phyloP scores from a whole-genome alignment of 257 asterid species.

The Datura wrightii region DNA sequence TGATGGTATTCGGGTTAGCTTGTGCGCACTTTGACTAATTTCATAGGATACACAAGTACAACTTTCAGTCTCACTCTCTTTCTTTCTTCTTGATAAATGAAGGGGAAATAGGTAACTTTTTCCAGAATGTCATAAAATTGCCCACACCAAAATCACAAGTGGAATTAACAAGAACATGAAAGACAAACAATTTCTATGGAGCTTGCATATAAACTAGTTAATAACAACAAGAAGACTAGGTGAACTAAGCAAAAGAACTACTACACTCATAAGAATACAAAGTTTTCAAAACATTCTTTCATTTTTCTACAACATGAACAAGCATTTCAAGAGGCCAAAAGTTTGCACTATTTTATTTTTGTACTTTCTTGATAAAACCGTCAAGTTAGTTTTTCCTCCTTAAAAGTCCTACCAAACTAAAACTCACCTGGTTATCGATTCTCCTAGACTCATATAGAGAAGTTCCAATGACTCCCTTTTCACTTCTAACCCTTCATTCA shows the following conservation, averaged over 20 bases:
- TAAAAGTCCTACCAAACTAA: constrained; percentile 28
- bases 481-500: constrained; percentile 86
- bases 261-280: neutral
- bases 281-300: neutral
- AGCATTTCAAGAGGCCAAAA: constrained; percentile 18
- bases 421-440: constrained; percentile 91
- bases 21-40: neutral
- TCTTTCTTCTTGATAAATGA: neutral
- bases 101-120: neutral
- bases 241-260: neutral
- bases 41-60: neutral
- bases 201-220: neutral
- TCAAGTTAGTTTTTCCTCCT: constrained; percentile 7
- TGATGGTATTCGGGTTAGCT: neutral
- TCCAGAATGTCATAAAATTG: neutral
- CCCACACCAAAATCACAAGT: neutral
- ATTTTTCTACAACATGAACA: constrained; percentile 9
- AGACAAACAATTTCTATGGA: neutral
- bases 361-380: constrained; percentile 3
- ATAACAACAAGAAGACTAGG: neutral
- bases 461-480: constrained; percentile 92
- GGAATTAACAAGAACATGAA: neutral
- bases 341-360: neutral
- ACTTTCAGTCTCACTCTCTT: neutral
- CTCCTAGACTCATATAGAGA: constrained; percentile 97